Percentiles rank a stretch among this genome's conserved stretches.
phyloP scores from a whole-genome alignment of 2,329 filamentous ascomycete species.

The Aspergillus uvarum region DNA sequence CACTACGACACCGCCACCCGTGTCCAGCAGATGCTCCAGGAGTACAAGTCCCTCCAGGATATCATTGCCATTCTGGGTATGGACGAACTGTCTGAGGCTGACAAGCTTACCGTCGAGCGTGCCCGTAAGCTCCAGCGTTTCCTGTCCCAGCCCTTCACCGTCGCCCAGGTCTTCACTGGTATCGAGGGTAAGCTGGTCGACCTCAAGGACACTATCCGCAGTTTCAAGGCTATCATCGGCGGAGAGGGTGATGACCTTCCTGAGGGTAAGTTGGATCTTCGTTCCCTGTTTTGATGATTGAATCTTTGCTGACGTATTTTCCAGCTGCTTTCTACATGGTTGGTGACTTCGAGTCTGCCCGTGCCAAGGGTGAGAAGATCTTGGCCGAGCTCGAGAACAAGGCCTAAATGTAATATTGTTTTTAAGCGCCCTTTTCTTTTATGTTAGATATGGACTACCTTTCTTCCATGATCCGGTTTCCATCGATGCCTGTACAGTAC shows the following conservation, averaged over 20 bases:
- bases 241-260: conserved; percentile 96
- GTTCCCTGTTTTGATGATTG: background rate
- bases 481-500: conserved; percentile 43
- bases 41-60: conserved; percentile 99
- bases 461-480: conserved; percentile 37
- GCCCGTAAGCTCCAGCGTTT: conserved; percentile 99
- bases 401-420: conserved; percentile 49
- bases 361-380: conserved; percentile 99
- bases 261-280: conserved; percentile 64
- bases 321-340: conserved; percentile 90
- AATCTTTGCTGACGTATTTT: conserved; percentile 25
- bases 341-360: conserved; percentile 88
- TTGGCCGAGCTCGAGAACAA: conserved; percentile 80
- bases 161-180: conserved; percentile 67
- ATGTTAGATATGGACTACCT: conserved; percentile 33
- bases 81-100: conserved; percentile 98
- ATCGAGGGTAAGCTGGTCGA: conserved; percentile 97
- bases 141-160: conserved; percentile 98
- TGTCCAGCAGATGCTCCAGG: conserved; percentile 99
- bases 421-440: conserved; percentile 38
- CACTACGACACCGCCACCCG: conserved; percentile 94
- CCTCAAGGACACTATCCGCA: conserved; percentile 95
- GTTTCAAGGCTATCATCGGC: conserved; percentile 94
- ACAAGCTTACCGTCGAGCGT: conserved; percentile 99
- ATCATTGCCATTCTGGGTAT: conserved; percentile 99